phyloP scores from a whole-genome alignment of 495 filamentous ascomycete species.

The Aeminium ludgeri region DNA sequence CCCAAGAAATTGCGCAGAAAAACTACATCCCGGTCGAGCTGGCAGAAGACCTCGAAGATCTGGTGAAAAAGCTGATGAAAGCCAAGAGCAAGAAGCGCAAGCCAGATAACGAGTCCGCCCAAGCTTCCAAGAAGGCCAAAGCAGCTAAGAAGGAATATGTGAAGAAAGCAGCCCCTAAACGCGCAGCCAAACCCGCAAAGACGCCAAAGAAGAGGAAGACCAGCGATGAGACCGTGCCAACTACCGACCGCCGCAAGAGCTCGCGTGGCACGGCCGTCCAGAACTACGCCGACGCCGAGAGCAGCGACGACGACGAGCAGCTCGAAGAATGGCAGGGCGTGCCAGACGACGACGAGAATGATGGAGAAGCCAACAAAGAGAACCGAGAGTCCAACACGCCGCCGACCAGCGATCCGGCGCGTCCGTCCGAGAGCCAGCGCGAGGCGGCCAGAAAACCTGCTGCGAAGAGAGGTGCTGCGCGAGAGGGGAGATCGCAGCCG shows the following conservation, averaged over 20 bases:
- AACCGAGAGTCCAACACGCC: conserved; percentile 7
- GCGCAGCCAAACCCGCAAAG: conserved; percentile 24
- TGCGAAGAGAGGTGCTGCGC: conserved; percentile 4
- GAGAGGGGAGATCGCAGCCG: neutral
- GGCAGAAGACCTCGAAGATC: conserved; percentile 55
- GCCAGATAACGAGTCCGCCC: conserved; percentile 15
- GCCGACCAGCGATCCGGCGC: conserved; percentile 10
- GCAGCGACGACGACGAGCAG: conserved; percentile 22
- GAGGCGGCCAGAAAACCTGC: neutral
- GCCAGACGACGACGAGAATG: conserved; percentile 24
- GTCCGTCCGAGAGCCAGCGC: neutral
- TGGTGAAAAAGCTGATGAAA: conserved; percentile 31
- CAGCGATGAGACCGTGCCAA: conserved; percentile 18
- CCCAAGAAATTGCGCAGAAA: conserved; percentile 69
- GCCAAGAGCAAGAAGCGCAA: conserved; percentile 23
- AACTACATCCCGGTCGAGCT: conserved; percentile 68
- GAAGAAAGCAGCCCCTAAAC: conserved; percentile 1
- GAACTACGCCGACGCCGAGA: conserved; percentile 41
- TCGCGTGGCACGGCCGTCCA: conserved; percentile 21
- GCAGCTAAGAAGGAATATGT: conserved; percentile 21
- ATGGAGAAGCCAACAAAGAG: conserved; percentile 10
- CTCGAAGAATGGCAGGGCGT: conserved; percentile 2
- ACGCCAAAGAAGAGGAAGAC: conserved; percentile 30
- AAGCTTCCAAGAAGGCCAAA: conserved; percentile 30
- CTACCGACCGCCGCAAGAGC: conserved; percentile 28